phyloP scores from a whole-genome alignment of 768 basidiomycete genomes.

The Tephrocybe sp. region DNA sequence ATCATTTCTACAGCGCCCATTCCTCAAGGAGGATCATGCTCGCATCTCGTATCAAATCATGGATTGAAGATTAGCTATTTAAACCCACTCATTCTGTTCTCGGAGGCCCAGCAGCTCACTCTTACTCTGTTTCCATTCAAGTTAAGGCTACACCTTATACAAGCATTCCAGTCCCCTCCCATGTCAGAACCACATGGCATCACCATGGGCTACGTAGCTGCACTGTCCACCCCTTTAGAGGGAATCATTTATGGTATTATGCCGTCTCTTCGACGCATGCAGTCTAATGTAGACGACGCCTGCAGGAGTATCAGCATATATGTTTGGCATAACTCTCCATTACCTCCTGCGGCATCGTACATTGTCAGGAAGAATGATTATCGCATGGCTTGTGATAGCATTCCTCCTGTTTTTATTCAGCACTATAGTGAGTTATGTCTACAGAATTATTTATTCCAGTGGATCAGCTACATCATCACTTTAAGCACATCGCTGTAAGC shows the following conservation, averaged over 20 bases:
- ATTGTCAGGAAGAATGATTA: neutral
- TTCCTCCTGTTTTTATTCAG: neutral
- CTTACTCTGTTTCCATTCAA: no score
- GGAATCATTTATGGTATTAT: neutral
- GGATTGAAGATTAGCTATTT: no score
- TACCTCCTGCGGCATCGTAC: neutral
- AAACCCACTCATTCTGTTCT: no score
- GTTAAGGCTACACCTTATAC: no score
- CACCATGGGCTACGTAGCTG: neutral
- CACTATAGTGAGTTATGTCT: neutral
- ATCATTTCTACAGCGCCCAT: no score
- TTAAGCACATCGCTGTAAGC: neutral
- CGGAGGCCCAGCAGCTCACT: no score
- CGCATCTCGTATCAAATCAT: no score
- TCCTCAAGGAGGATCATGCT: no score
- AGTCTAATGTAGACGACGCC: no score
- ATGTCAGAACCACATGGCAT: neutral
- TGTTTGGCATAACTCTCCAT: neutral
- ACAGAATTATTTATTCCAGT: no score
- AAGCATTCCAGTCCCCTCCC: neutral
- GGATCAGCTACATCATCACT: no score
- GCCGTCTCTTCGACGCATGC: neutral
- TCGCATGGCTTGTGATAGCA: neutral
- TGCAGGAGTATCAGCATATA: neutral
- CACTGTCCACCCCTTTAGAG: slow-evolving; percentile 1